Conservation (phyloP, 345 rosid species). For the Euphorbia pulcherrima region DNA sequence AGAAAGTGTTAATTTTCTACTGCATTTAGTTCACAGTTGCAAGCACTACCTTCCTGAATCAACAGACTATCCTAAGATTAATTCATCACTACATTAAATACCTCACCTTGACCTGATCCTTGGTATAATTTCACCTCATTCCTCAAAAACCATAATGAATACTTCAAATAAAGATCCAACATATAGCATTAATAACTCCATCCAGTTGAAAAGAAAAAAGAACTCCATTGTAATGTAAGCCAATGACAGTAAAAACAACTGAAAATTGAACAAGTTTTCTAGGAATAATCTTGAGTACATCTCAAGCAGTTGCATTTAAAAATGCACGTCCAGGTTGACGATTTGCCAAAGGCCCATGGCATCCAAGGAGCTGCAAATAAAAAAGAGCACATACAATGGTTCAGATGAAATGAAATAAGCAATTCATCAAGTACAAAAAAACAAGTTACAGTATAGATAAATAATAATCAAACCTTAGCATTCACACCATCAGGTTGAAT, state of each 20-base stretch:
- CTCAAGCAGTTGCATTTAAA: conserved; percentile 38
- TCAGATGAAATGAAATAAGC: neutral
- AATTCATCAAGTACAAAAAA: neutral
- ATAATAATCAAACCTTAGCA: conserved; percentile 48
- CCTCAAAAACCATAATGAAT: too few species aligned
- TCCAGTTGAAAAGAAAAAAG: neutral
- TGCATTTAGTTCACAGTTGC: too few species aligned
- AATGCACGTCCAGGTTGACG: conserved; percentile 68
- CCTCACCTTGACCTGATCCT: too few species aligned
- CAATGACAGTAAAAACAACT: neutral
- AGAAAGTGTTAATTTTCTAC: too few species aligned
- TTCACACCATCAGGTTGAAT: conserved; percentile 66
- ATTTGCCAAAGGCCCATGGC: conserved; percentile 60
- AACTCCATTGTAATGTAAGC: neutral
- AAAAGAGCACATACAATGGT: neutral
- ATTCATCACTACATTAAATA: too few species aligned
- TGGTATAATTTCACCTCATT: too few species aligned
- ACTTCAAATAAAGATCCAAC: too few species aligned
- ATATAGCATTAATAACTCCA: neutral
- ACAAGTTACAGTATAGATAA: neutral
- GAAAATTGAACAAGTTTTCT: neutral
- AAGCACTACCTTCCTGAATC: too few species aligned
- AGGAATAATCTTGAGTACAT: neutral
- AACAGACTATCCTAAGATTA: too few species aligned
- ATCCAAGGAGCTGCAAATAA: conserved; percentile 55